A percentile compares a stretch with the other conserved stretches of the same genome.
These are phyloP conservation scores for Rhynchospora pubera DNA, from an alignment of 176 grass and related monocot species.

Conservation along the genomic window DNA sequence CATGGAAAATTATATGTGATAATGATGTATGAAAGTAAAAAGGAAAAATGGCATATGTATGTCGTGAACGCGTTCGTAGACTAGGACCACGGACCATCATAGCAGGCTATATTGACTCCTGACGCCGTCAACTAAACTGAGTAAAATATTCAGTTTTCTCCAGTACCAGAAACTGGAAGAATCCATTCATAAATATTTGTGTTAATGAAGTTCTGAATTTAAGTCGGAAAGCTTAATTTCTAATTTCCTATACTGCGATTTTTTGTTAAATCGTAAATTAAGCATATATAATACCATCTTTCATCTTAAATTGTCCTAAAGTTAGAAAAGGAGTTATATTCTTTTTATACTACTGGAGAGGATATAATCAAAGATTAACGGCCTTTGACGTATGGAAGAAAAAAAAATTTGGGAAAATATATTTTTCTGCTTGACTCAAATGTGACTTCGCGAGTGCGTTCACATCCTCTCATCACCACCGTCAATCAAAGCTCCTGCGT, in stretches of 20 bases:
- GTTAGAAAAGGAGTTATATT: neutral
- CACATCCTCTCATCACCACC: neutral
- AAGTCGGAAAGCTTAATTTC: too few relatives aligned
- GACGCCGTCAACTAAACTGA: neutral
- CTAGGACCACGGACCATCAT: neutral
- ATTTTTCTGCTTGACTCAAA: neutral
- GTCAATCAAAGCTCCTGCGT: neutral
- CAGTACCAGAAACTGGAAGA: neutral
- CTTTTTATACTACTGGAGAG: neutral
- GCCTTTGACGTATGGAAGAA: too few relatives aligned
- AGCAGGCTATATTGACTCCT: constrained; percentile 8
- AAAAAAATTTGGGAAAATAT: neutral
- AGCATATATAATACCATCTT: too few relatives aligned
- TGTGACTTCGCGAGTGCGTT: neutral
- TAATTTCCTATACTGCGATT: too few relatives aligned
- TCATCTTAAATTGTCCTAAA: neutral
- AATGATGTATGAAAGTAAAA: neutral
- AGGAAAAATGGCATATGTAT: neutral
- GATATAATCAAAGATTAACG: neutral
- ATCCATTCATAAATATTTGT: neutral
- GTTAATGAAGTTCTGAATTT: neutral
- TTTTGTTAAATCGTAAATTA: too few relatives aligned
- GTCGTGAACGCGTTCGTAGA: neutral
- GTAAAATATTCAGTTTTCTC: neutral
- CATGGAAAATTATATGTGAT: neutral